These are phyloP conservation scores for Eutypa lata DNA, from an alignment of 2,329 filamentous ascomycete species.

Conservation along the genomic window DNA sequence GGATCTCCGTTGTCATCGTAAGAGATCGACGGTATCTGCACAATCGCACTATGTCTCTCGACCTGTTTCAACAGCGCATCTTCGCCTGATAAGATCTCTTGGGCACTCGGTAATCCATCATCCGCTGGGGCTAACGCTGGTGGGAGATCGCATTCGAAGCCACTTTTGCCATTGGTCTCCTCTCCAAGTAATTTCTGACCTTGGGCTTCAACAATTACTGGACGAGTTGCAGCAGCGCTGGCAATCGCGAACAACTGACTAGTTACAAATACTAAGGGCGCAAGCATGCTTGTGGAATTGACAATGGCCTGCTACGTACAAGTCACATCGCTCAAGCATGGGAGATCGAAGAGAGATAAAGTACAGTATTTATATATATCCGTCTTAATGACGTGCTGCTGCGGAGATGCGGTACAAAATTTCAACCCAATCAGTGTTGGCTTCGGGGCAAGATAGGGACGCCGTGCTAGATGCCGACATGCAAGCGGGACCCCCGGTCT, in stretches of 20 bases:
- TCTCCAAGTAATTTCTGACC: conserved; percentile 14
- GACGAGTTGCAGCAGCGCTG: conserved; percentile 9
- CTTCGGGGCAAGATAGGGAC: too few relatives aligned
- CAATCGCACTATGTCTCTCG: conserved; percentile 39
- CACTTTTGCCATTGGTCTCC: not conserved
- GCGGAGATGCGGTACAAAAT: not conserved
- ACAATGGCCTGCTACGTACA: too few relatives aligned
- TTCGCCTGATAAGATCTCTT: conserved; percentile 24
- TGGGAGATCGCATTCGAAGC: conserved; percentile 28
- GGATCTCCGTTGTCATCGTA: conserved; percentile 55
- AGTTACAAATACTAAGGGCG: conserved; percentile 14
- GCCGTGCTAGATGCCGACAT: too few relatives aligned
- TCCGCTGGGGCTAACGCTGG: conserved; percentile 22
- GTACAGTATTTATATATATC: not conserved
- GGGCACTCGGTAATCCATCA: conserved; percentile 27
- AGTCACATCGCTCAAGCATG: too few relatives aligned
- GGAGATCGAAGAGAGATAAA: too few relatives aligned
- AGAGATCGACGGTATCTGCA: conserved; percentile 51
- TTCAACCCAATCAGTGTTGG: too few relatives aligned
- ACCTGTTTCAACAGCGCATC: conserved; percentile 32
- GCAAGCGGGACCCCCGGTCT: too few relatives aligned
- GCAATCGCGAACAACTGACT: conserved; percentile 10
- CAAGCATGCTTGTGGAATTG: not conserved
- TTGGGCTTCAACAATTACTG: conserved; percentile 4
- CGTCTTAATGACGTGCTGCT: not conserved